Evolutionary conservation across 805 yeast genomes (phyloP), one percentile per base, ranked within the genome.

Genomic region (Wickerhamiella kurtzmanii): DNA sequence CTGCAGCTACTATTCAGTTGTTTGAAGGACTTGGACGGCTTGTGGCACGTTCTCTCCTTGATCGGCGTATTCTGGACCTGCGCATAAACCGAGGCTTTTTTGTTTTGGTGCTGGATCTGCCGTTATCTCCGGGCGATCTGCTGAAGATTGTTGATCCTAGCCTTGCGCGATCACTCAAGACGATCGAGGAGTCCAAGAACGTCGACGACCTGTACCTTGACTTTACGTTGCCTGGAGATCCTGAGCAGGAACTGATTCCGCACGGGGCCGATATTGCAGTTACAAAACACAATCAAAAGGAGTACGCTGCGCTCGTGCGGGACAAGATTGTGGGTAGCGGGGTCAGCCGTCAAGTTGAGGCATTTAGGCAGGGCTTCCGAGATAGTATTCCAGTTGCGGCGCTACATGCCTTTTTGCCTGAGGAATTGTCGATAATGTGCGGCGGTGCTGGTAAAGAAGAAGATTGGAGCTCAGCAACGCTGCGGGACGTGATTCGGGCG

Each of bases 11-110:
- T 43, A 48, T 79, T 4, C 69, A 70, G 22, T 62, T 79, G 42
- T 89, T 85, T 61, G 68, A 71, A 15, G 71, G 75, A 18, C 65
- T 89, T 50, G 98, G 98, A 2, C 77, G 75, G 45, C 86, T 92
- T 59, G 70, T 87, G 45, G 96, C 95, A 0, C 72, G 96, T 49
- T 82, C 96, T 0, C 66, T 88, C 59, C 63, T 89, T 44, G 98
- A 89, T 62, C 79, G 84, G n/a, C 70, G 97, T 52, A 77, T 88
- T 41, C 72, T 89, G 42, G 97, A 92, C 60, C 79, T 89, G 61
- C 70, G 76, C 42, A 80, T 89, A 64, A 85, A 77, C 58, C 73
- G 77, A 0, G 61, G 77, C 2, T 85, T 89, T 58, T 82, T 89
- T 59, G 71, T 74, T 43, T 51, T 82, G 13, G 73, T 82, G 5